phyloP scores from a whole-genome alignment of 192 early-diverging fungal species.

The Entomortierella beljakovae region DNA sequence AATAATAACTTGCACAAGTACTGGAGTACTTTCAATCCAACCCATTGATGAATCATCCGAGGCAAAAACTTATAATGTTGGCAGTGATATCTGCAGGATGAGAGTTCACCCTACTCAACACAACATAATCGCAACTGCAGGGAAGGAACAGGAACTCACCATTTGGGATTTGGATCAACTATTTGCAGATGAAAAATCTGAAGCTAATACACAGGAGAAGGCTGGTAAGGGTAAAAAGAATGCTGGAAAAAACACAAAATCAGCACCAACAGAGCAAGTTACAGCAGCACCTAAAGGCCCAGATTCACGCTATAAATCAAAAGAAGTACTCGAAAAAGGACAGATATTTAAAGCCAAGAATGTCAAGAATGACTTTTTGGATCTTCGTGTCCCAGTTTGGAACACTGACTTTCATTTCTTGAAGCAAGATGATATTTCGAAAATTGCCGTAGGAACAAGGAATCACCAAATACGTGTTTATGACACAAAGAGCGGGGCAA shows the following conservation, averaged over 20 bases:
- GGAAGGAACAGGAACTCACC: constrained; percentile 86
- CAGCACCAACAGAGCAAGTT: neutral
- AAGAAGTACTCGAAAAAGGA: constrained; percentile 84
- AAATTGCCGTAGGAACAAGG: constrained; percentile 77
- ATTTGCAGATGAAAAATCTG: neutral
- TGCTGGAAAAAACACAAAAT: constrained; percentile 3
- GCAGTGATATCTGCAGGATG: constrained; percentile 72
- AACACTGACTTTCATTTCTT: constrained; percentile 86
- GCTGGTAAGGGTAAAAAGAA: constrained; percentile 16
- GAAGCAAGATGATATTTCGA: constrained; percentile 60
- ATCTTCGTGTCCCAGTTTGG: constrained; percentile 89
- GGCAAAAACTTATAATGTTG: constrained; percentile 51
- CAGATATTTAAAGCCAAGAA: constrained; percentile 88
- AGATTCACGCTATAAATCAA: constrained; percentile 71
- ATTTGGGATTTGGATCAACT: constrained; percentile 75
- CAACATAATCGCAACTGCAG: constrained; percentile 83
- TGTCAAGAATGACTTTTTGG: constrained; percentile 82
- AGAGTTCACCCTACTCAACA: constrained; percentile 72
- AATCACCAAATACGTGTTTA: constrained; percentile 88
- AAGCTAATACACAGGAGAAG: neutral
- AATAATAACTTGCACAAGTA: constrained; percentile 45
- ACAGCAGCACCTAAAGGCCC: constrained; percentile 29
- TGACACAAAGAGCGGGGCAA: constrained; percentile 69
- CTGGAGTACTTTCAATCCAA: constrained; percentile 28
- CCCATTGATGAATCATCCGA: constrained; percentile 28